Evolutionary conservation across 106 monocot genomes (phyloP).

Genomic region (Platanthera guangdongensis): DNA sequence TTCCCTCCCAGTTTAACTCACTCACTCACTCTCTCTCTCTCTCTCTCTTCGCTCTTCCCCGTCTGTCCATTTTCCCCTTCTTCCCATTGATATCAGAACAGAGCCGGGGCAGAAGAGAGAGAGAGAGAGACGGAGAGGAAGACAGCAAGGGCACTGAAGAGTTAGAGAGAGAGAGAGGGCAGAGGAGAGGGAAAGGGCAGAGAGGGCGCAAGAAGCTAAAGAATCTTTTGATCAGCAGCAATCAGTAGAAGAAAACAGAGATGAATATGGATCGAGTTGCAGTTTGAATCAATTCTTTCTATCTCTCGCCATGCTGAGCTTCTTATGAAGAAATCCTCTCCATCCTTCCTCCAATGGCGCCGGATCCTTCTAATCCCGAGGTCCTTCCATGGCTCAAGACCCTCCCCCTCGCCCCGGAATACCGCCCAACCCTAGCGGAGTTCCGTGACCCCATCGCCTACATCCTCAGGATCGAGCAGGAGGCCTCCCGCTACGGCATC

Average conservation of each 20-base stretch:
- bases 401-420: conserved; percentile 86
- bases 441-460: conserved; percentile 90
- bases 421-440: conserved; percentile 74
- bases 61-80: background rate
- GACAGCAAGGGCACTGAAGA: background rate
- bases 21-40: background rate
- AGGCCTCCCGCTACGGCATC: conserved; percentile 85
- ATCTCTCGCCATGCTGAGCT: background rate
- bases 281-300: background rate
- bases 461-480: conserved; percentile 89
- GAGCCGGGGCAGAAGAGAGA: background rate
- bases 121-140: background rate
- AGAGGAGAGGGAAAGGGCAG: background rate
- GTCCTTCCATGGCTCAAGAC: conserved; percentile 68
- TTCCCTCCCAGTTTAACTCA: background rate
- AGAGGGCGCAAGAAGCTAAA: background rate
- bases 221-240: no score
- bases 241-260: no score
- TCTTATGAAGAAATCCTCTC: conserved; percentile 2
- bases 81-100: background rate
- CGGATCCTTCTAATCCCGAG: conserved; percentile 21
- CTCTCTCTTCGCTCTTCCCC: background rate
- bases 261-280: background rate
- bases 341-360: conserved; percentile 6
- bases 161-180: background rate